phyloP scores from a whole-genome alignment of 768 basidiomycete species.

The Russula olivacea region DNA sequence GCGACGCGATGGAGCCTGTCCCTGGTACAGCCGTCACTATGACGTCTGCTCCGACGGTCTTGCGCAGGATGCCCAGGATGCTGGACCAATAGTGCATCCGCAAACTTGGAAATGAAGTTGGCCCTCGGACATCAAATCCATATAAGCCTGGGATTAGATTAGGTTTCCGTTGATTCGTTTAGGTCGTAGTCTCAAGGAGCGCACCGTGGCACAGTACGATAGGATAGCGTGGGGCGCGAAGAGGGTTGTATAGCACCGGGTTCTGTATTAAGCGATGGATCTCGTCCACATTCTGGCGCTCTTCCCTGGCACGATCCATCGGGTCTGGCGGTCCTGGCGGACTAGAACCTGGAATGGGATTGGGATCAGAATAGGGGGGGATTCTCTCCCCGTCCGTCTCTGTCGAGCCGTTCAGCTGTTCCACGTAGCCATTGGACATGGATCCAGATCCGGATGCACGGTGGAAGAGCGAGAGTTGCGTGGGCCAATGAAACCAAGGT shows the following conservation, averaged over 20 bases:
- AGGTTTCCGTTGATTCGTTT: background rate
- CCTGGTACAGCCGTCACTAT: conserved; percentile 91
- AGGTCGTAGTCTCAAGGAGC: background rate
- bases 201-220: conserved; percentile 95
- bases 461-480: conserved; percentile 7
- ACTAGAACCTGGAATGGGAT: background rate
- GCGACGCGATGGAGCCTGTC: conserved; percentile 81
- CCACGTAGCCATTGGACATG: background rate
- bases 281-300: conserved; percentile 34
- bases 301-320: background rate
- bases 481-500: conserved; percentile 18
- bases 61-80: conserved; percentile 70
- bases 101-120: conserved; percentile 52
- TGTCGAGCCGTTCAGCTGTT: background rate
- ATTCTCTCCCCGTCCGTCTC: background rate
- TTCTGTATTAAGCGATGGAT: conserved; percentile 70
- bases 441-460: background rate
- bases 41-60: conserved; percentile 87
- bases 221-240: conserved; percentile 77
- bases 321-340: background rate
- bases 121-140: conserved; percentile 89
- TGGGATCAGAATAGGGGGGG: background rate
- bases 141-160: conserved; percentile 60
- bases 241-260: conserved; percentile 72
- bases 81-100: conserved; percentile 94